These are phyloP conservation scores for Hanseniaspora thailandica DNA, from an alignment of 805 yeast genomes.

Conservation along the genomic window DNA sequence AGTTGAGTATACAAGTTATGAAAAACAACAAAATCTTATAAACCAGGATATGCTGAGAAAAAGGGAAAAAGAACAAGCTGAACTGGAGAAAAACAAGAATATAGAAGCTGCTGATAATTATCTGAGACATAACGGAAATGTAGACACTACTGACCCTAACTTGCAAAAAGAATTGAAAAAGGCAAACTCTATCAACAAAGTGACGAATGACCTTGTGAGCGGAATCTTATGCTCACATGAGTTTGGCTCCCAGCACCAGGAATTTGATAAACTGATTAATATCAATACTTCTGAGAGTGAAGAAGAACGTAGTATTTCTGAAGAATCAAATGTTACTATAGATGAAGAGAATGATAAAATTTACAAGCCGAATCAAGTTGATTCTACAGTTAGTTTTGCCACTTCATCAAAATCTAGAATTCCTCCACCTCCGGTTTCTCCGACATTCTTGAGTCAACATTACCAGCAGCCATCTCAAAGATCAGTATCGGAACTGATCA, in stretches of 20 bases:
- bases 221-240: not conserved
- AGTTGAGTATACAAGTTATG: not conserved
- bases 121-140: not conserved
- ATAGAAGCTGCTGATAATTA: not conserved
- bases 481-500: not conserved
- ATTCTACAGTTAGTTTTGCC: too few species aligned
- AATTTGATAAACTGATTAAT: not conserved
- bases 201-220: not conserved
- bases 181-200: not conserved
- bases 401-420: not conserved
- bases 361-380: too few species aligned
- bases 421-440: not conserved
- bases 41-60: not conserved
- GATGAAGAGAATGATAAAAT: not conserved
- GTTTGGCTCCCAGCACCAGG: not conserved
- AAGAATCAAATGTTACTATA: not conserved
- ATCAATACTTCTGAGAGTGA: not conserved
- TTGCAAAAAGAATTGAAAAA: not conserved
- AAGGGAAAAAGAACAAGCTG: not conserved
- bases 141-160: not conserved
- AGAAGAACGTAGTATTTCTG: not conserved
- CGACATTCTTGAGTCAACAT: not conserved
- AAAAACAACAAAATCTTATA: not conserved
- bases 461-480: not conserved
- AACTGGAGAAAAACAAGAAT: not conserved